Base-by-base conservation (phyloP, 148 eudicot species). In the Mesembryanthemum crystallinum region DNA sequence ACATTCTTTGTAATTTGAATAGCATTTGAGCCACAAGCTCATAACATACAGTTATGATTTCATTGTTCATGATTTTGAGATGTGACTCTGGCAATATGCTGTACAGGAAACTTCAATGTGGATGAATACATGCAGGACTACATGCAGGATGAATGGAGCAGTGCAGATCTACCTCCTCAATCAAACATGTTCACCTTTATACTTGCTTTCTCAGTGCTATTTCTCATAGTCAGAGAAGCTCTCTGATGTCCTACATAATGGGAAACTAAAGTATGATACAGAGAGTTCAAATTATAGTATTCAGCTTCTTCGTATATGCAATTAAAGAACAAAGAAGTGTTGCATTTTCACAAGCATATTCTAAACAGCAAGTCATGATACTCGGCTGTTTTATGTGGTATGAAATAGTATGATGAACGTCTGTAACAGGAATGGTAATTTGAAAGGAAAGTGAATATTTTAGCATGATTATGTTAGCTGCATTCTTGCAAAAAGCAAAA, bases 51-150 rank as follows among this genome's bases (percentile, higher is more conserved):
- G 2, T 29, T 64, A 12, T 43, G 27, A 2, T n/a, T 43, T 61
- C 43, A 5, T 4, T 65, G 32, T 15, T 35, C 29, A 25, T 23
- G 17, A 71, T 30, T 18, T 63, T 54, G 62, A 59, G 29, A 64
- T 57, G 17, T 52, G 27, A 28, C 24, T 64, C 10, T 57, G 60
- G 37, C 24, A 75, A 65, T 1, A 64, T 59, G 42, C 7, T 72
- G 43, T 69, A 79, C 80, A 84, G 89, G 87, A 18, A 79, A 87
- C 68, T 87, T 87, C 81, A 80, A 84, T 66, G 84, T 82, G 47
- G 84, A 78, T 60, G 81, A 76, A 30, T 76, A 80, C 71, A 72
- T 80, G 73, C 79, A 67, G 24, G 75, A 69, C 35, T 80, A 71
- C 74, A 57, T 76, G 62, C 76, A 71, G 29, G 83, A 70, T 66